These are phyloP conservation scores for Fomitopsis pulvina DNA, from an alignment of 768 basidiomycete species.

Conservation along the genomic window DNA sequence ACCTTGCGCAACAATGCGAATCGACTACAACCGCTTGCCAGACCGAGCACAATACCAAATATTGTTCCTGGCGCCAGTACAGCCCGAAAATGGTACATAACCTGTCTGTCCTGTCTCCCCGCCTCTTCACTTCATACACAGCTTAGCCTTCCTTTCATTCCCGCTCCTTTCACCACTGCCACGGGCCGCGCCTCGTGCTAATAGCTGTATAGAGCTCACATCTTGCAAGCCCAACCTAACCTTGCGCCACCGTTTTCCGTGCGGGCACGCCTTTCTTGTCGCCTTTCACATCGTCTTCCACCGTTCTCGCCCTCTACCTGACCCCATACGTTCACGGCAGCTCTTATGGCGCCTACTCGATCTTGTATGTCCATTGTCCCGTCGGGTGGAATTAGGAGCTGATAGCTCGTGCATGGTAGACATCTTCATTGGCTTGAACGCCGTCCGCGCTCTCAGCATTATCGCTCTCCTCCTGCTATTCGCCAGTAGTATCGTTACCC, in stretches of 20 bases:
- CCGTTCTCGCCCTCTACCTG: neutral
- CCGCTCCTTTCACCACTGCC: too few species aligned
- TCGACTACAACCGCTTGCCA: neutral
- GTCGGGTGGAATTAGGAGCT: neutral
- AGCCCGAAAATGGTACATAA: neutral
- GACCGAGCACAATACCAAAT: neutral
- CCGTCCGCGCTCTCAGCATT: slow-evolving; percentile 56
- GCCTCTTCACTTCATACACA: neutral
- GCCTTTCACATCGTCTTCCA: neutral
- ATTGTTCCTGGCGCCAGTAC: neutral
- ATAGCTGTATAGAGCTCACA: neutral
- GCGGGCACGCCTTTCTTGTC: neutral
- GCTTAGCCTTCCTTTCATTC: neutral
- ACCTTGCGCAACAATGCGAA: neutral
- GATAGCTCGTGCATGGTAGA: slow-evolving; percentile 24
- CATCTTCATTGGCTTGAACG: slow-evolving; percentile 74
- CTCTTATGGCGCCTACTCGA: neutral
- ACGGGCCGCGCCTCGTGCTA: neutral
- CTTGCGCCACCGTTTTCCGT: neutral
- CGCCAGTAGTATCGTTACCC: slow-evolving; percentile 53
- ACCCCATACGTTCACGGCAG: neutral
- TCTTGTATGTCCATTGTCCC: neutral
- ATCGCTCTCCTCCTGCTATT: slow-evolving; percentile 16
- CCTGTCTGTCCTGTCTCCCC: neutral
- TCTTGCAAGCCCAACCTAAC: neutral